Conservation (phyloP, 2,329 filamentous ascomycete genomes). For the Trichophyton verrucosum region DNA sequence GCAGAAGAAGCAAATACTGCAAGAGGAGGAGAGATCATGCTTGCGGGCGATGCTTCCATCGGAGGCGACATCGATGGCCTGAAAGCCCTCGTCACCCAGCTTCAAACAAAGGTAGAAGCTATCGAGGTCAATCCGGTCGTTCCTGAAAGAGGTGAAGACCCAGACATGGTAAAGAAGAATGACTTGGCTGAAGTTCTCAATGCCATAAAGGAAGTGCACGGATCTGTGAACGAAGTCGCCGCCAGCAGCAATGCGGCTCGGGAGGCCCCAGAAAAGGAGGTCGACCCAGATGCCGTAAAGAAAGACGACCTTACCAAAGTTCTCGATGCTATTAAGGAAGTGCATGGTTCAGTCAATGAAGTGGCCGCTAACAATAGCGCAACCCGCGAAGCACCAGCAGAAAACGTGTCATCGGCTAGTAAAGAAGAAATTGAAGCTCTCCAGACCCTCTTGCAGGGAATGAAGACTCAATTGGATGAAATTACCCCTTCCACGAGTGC, state of each 20-base stretch:
- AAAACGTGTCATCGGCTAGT: slow-evolving; percentile 44
- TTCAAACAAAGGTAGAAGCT: slow-evolving; percentile 72
- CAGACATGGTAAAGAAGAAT: slow-evolving; percentile 35
- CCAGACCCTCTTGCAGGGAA: slow-evolving; percentile 78
- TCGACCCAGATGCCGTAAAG: slow-evolving; percentile 32
- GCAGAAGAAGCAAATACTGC: slow-evolving; percentile 40
- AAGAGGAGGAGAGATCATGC: slow-evolving; percentile 45
- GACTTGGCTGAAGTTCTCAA: slow-evolving; percentile 37
- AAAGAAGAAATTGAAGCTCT: slow-evolving; percentile 85
- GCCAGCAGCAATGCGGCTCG: not conserved
- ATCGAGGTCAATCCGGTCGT: slow-evolving; percentile 48
- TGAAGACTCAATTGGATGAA: slow-evolving; percentile 77
- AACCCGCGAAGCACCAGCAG: slow-evolving; percentile 13
- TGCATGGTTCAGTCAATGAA: slow-evolving; percentile 49
- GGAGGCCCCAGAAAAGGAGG: slow-evolving; percentile 21
- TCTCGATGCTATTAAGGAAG: slow-evolving; percentile 33
- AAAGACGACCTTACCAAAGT: slow-evolving; percentile 38
- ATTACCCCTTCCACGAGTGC: slow-evolving; percentile 54
- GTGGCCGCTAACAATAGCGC: slow-evolving; percentile 32
- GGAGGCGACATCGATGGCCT: slow-evolving; percentile 71
- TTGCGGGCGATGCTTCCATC: slow-evolving; percentile 43
- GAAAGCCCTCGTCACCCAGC: slow-evolving; percentile 67
- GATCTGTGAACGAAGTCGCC: slow-evolving; percentile 40
- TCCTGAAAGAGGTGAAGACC: slow-evolving; percentile 23
- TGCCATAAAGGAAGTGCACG: slow-evolving; percentile 43